phyloP scores from a whole-genome alignment of 2,329 filamentous ascomycete species.

The Orbilia brochopaga region DNA sequence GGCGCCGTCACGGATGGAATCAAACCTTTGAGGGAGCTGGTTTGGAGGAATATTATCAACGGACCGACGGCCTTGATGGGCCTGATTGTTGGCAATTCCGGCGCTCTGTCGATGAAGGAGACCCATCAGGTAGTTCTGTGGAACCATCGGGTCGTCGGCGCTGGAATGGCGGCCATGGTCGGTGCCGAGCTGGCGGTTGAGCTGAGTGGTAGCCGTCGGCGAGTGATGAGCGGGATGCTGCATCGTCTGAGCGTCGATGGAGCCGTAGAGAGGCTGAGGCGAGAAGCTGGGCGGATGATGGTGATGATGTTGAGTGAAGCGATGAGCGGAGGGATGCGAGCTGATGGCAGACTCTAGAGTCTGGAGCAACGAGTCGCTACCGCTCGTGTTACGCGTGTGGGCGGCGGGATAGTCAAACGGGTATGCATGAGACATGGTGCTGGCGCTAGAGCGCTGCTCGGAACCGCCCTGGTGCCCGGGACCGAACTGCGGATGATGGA shows the following conservation, averaged over 20 bases:
- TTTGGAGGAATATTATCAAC: constrained; percentile 39
- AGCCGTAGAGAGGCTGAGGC: constrained; percentile 66
- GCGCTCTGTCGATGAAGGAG: constrained; percentile 43
- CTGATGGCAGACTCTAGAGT: constrained; percentile 51
- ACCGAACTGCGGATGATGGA: not conserved
- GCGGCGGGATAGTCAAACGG: constrained; percentile 24
- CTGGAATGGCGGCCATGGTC: constrained; percentile 42
- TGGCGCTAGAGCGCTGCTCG: constrained; percentile 31
- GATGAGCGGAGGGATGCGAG: constrained; percentile 54
- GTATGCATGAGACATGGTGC: constrained; percentile 25
- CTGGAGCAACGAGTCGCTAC: constrained; percentile 45
- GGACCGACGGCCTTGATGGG: constrained; percentile 40
- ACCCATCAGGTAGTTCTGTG: constrained; percentile 47
- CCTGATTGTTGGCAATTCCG: constrained; percentile 28
- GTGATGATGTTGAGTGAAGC: constrained; percentile 48
- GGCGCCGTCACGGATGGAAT: constrained; percentile 41
- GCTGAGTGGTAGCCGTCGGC: constrained; percentile 21
- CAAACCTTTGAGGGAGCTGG: constrained; percentile 35
- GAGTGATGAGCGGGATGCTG: constrained; percentile 21
- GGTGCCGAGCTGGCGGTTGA: constrained; percentile 44
- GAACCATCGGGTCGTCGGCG: constrained; percentile 42
- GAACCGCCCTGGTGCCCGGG: no score
- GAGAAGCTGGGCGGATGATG: constrained; percentile 57
- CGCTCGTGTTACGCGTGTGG: constrained; percentile 37
- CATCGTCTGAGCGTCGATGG: constrained; percentile 60